Evolutionary conservation across 192 early-diverging fungal genomes (phyloP).

Genomic region (Mortierella hygrophila): DNA sequence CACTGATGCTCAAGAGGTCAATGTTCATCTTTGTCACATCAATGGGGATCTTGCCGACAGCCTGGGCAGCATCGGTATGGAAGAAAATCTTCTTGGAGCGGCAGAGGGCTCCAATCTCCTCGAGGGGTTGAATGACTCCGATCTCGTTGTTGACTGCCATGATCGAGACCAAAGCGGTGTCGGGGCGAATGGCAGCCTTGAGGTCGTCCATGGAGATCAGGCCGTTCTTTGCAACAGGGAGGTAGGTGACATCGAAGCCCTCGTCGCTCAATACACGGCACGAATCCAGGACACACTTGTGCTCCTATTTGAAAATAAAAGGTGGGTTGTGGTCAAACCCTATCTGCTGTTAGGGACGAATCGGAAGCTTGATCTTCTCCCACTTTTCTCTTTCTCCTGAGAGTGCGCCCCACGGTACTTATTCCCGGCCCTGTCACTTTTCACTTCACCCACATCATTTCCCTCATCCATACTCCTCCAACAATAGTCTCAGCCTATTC

Average conservation of each 20-base stretch:
- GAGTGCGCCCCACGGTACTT: neutral
- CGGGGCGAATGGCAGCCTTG: slow-evolving; percentile 87
- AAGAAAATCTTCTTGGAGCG: slow-evolving; percentile 92
- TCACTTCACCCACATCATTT: too few relatives aligned
- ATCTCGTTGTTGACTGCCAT: slow-evolving; percentile 99
- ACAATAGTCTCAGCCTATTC: too few relatives aligned
- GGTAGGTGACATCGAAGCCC: slow-evolving; percentile 95
- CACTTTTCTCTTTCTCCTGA: neutral
- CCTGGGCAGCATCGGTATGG: slow-evolving; percentile 98
- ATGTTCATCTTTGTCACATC: slow-evolving; percentile 94
- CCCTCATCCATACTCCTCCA: too few relatives aligned
- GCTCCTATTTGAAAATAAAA: slow-evolving; percentile 71
- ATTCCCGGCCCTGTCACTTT: too few relatives aligned
- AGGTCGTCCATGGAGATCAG: slow-evolving; percentile 85
- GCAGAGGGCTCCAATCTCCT: slow-evolving; percentile 91
- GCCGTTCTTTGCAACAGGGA: slow-evolving; percentile 89
- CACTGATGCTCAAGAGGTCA: slow-evolving; percentile 96
- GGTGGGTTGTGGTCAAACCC: neutral
- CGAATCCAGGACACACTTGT: slow-evolving; percentile 98
- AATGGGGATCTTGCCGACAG: slow-evolving; percentile 94
- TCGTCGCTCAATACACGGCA: slow-evolving; percentile 96
- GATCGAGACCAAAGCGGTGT: slow-evolving; percentile 91
- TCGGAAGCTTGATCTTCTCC: neutral
- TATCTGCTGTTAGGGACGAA: slow-evolving; percentile 10
- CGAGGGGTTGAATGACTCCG: slow-evolving; percentile 94